Conservation (phyloP, 345 rosid species). For the Arabidopsis arenosa region DNA sequence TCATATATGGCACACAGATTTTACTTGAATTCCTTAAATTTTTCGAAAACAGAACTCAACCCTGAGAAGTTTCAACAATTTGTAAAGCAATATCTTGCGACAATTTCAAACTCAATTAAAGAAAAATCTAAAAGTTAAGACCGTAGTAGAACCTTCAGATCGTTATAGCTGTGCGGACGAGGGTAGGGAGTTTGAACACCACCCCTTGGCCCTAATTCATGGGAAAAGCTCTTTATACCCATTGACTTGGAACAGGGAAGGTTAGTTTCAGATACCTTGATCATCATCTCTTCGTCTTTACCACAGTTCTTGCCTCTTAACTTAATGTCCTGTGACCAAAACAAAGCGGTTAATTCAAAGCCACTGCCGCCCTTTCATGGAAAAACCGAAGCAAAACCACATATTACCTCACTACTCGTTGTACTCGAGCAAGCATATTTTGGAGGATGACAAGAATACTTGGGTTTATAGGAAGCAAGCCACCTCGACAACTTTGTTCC, state of each 20-base stretch:
- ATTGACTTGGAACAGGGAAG: constrained; percentile 49
- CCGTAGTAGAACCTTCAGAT: constrained; percentile 56
- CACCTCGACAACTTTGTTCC: constrained; percentile 66
- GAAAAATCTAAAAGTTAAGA: neutral
- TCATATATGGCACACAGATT: neutral
- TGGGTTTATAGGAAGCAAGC: constrained; percentile 64
- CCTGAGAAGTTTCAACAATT: neutral
- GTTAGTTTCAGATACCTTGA: constrained; percentile 44
- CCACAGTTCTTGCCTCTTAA: constrained; percentile 45
- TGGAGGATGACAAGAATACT: constrained; percentile 43
- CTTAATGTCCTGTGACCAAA: constrained; percentile 49
- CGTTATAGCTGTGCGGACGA: constrained; percentile 73
- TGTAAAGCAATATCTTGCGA: constrained; percentile 2
- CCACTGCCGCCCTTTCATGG: neutral
- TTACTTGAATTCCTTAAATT: neutral
- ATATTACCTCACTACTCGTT: constrained; percentile 50
- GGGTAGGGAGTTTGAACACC: constrained; percentile 58
- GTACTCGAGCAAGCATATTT: constrained; percentile 42
- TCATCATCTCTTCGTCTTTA: constrained; percentile 45
- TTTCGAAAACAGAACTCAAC: constrained; percentile 1
- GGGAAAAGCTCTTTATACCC: constrained; percentile 74
- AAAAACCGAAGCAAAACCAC: constrained; percentile 12
- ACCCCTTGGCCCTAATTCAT: constrained; percentile 76
- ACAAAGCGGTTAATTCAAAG: constrained; percentile 16
- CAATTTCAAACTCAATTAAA: constrained; percentile 6